phyloP scores from a whole-genome alignment of 2,329 filamentous ascomycete species.

The Cryoendolithus antarcticus region DNA sequence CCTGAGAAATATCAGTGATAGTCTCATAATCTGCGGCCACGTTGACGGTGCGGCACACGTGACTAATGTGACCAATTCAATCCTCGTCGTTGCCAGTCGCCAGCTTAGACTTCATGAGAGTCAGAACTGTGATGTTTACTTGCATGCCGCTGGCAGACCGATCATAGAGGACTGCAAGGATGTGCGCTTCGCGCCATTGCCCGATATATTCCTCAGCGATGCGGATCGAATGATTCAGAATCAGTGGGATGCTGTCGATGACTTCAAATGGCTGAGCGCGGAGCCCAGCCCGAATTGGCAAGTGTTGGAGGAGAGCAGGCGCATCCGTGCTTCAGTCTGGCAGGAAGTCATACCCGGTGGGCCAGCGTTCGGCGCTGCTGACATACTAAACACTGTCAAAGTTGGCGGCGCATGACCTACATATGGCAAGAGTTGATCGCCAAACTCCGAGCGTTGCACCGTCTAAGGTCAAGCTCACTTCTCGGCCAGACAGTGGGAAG shows the following conservation, averaged over 20 bases:
- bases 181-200: conserved; percentile 69
- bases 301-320: conserved; percentile 41
- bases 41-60: conserved; percentile 75
- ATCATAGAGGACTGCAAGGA: conserved; percentile 83
- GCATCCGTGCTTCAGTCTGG: conserved; percentile 55
- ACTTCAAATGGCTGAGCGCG: conserved; percentile 92
- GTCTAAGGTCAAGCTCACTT: too few species aligned
- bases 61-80: conserved; percentile 58
- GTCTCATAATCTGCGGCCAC: conserved; percentile 64
- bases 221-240: conserved; percentile 35
- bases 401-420: too few species aligned
- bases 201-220: conserved; percentile 40
- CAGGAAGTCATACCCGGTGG: conserved; percentile 52
- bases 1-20: conserved; percentile 56
- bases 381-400: conserved; percentile 41
- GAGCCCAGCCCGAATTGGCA: conserved; percentile 84
- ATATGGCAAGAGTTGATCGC: too few species aligned
- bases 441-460: too few species aligned
- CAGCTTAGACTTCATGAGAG: conserved; percentile 92
- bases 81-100: conserved; percentile 67
- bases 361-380: conserved; percentile 48
- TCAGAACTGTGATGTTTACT: conserved; percentile 66
- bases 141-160: conserved; percentile 69
- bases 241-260: conserved; percentile 82
- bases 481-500: too few species aligned